Evolutionary conservation across 1,284 basidiomycete species (phyloP).

Genomic region (Puccinia coronata): DNA sequence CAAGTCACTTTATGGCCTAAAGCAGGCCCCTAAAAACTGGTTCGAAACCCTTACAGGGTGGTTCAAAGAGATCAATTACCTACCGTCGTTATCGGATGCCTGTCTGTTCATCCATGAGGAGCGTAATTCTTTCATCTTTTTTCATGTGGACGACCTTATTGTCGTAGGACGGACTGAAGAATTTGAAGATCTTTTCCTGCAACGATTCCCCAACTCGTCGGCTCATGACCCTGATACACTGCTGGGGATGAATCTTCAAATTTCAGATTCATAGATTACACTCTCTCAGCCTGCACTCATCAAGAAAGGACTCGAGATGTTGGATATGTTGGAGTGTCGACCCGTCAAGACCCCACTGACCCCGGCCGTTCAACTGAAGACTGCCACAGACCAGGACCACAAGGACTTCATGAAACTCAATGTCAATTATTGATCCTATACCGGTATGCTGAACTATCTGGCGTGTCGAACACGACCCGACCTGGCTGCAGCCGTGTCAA

Average conservation of each 20-base stretch:
- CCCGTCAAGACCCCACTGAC: too few species aligned
- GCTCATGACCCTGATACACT: neutral
- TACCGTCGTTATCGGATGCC: neutral
- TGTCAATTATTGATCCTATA: neutral
- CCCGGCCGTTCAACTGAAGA: too few species aligned
- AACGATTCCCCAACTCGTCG: neutral
- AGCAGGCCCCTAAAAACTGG: neutral
- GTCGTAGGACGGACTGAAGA: neutral
- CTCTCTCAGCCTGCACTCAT: neutral
- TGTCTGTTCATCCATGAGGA: neutral
- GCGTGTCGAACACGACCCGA: neutral
- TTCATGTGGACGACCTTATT: conserved; percentile 8
- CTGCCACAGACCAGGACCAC: neutral
- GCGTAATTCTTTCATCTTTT: neutral
- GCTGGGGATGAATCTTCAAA: neutral
- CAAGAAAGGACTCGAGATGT: neutral
- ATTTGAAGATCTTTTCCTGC: neutral
- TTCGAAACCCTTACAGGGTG: neutral
- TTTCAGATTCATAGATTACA: neutral
- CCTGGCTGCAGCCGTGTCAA: neutral
- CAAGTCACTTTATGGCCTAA: conserved; percentile 12
- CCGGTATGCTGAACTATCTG: neutral
- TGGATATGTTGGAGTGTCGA: neutral
- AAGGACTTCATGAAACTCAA: neutral
- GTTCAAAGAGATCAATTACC: neutral